phyloP scores from a whole-genome alignment of 1,284 basidiomycete species.

The Lentinula novae-zelandiae region DNA sequence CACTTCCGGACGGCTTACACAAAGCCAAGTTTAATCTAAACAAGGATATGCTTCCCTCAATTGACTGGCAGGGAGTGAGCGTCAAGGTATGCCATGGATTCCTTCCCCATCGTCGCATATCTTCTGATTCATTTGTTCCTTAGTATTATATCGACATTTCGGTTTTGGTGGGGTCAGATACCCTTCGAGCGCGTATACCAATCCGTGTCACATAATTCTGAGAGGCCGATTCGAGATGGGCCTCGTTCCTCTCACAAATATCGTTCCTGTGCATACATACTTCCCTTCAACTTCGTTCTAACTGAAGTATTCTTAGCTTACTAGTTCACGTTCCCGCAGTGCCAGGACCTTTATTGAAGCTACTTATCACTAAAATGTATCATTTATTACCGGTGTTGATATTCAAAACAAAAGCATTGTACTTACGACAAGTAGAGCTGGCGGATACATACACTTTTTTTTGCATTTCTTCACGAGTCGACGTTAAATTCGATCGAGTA shows the following conservation, averaged over 20 bases:
- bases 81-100: conserved; percentile 46
- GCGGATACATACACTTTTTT: too few relatives aligned
- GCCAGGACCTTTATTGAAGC: neutral
- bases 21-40: conserved; percentile 53
- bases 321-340: neutral
- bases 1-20: conserved; percentile 62
- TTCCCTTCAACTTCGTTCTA: neutral
- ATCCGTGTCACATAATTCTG: conserved; percentile 47
- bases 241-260: neutral
- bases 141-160: conserved; percentile 71
- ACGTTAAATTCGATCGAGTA: too few relatives aligned
- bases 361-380: neutral
- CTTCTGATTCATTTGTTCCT: neutral
- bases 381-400: neutral
- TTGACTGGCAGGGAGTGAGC: conserved; percentile 62
- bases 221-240: neutral
- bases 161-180: conserved; percentile 59
- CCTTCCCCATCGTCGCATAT: neutral
- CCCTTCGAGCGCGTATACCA: conserved; percentile 55
- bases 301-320: neutral
- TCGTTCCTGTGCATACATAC: neutral
- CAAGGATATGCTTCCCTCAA: conserved; percentile 56
- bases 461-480: too few relatives aligned
- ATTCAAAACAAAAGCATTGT: neutral
- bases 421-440: neutral